Evolutionary conservation across 352 stramenopile genomes (phyloP).

Genomic region (Globisporangium cederbergense): DNA sequence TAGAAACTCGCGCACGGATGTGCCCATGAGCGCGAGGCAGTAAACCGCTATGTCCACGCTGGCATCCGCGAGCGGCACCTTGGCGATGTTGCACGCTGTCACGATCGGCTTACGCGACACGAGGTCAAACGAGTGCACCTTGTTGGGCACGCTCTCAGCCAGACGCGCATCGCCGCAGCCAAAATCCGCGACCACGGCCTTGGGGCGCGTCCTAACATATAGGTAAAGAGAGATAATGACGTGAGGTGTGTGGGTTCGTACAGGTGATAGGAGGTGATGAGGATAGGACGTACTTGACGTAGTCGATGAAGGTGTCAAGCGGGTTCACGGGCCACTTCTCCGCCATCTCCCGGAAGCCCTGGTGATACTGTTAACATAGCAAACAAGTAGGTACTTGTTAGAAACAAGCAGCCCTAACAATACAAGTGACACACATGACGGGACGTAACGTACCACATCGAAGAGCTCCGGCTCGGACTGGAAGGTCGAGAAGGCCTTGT

Average conservation of each 20-base stretch:
- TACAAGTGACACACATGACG: too few species aligned
- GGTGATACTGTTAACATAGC: constrained; percentile 85
- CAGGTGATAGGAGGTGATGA: background rate
- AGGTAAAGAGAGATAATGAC: background rate
- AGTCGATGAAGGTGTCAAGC: constrained; percentile 95
- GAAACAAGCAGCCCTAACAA: too few species aligned
- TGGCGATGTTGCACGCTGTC: constrained; percentile 97
- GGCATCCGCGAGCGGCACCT: constrained; percentile 83
- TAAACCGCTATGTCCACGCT: constrained; percentile 96
- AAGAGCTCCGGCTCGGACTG: constrained; percentile 94
- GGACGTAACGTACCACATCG: constrained; percentile 55
- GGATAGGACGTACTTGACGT: constrained; percentile 71
- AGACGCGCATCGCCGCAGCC: constrained; percentile 97
- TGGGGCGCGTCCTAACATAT: constrained; percentile 40
- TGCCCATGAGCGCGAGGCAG: constrained; percentile 98
- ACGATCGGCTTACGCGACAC: constrained; percentile 90
- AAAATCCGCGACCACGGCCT: constrained; percentile 95
- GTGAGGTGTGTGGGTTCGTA: background rate
- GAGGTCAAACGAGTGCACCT: constrained; percentile 98
- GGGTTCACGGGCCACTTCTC: constrained; percentile 97
- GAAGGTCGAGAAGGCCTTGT: constrained; percentile 90
- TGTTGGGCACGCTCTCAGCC: constrained; percentile 84
- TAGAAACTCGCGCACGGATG: constrained; percentile 96
- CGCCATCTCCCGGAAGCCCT: constrained; percentile 97
- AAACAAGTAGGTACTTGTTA: background rate